Evolutionary conservation across 1,284 basidiomycete genomes (phyloP).

Genomic region (Leccinum ponderosum): DNA sequence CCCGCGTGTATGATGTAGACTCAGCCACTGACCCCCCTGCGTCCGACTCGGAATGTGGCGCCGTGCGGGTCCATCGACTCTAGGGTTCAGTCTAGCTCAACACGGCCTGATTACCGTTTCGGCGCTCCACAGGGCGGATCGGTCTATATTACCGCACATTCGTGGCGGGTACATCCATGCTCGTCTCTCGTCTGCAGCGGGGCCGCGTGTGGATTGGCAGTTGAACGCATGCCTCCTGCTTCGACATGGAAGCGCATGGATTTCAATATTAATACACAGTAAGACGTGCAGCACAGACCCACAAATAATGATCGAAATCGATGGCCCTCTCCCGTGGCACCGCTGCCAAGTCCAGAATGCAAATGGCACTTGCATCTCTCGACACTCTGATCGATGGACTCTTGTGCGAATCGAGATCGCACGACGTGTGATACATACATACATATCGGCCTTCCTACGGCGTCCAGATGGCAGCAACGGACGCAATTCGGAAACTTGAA

Average conservation of each 20-base stretch:
- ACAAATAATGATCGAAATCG: too few relatives aligned
- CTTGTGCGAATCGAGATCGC: conserved; percentile 6
- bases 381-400: not conserved
- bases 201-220: too few relatives aligned
- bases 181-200: too few relatives aligned
- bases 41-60: conserved; percentile 6
- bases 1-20: too few relatives aligned
- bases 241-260: too few relatives aligned
- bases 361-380: not conserved
- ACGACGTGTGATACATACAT: not conserved
- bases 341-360: not conserved
- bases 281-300: too few relatives aligned
- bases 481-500: not conserved
- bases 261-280: too few relatives aligned
- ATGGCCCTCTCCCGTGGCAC: not conserved
- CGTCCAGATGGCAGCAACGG: conserved; percentile 1
- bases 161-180: too few relatives aligned
- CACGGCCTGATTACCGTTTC: not conserved
- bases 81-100: conserved; percentile 5
- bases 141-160: not conserved
- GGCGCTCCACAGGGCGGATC: conserved; percentile 14
- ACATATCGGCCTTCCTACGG: not conserved
- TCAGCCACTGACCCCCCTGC: not conserved
- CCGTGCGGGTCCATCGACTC: conserved; percentile 7
- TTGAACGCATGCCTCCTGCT: too few relatives aligned